Percentiles rank a stretch among this genome's conserved stretches.
These are phyloP conservation scores for Draba incana DNA, from an alignment of 345 rosid species.

Conservation along the genomic window DNA sequence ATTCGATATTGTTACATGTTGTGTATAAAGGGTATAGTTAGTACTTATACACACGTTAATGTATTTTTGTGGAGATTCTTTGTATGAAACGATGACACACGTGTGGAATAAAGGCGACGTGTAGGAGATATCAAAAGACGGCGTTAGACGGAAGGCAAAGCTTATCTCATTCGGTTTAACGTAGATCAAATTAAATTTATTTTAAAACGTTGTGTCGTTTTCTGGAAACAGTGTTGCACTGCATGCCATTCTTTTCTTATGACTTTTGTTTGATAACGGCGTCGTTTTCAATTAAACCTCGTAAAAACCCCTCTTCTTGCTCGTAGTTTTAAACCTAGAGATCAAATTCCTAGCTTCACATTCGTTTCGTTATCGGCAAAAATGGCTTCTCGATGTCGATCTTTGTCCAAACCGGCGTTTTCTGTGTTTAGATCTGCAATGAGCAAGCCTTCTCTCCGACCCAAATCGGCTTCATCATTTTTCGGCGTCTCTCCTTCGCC, in stretches of 20 bases:
- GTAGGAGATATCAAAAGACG: conserved; percentile 37
- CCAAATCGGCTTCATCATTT: conserved; percentile 50
- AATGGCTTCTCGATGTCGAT: conserved; percentile 82
- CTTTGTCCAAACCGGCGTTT: conserved; percentile 61
- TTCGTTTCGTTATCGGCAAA: conserved; percentile 26
- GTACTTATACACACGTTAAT: conserved; percentile 29
- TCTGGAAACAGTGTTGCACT: background rate
- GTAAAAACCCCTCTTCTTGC: conserved; percentile 33
- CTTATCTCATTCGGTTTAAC: background rate
- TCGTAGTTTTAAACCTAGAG: conserved; percentile 12
- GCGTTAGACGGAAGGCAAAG: conserved; percentile 41
- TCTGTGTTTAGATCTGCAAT: conserved; percentile 58
- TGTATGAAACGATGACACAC: conserved; percentile 43
- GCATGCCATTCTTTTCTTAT: conserved; percentile 13
- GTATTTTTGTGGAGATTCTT: conserved; percentile 50
- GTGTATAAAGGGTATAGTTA: conserved; percentile 9
- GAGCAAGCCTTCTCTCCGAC: conserved; percentile 53
- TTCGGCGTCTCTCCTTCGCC: conserved; percentile 48
- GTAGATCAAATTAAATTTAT: background rate
- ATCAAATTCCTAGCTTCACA: conserved; percentile 7
- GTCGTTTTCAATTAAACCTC: conserved; percentile 30
- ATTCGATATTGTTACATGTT: conserved; percentile 9
- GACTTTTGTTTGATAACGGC: background rate
- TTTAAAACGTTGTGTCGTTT: conserved; percentile 17
- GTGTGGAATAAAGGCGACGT: conserved; percentile 58